These are phyloP conservation scores for Lasiodiplodia hormozganensis DNA, from an alignment of 2,329 filamentous ascomycete species.

Conservation along the genomic window DNA sequence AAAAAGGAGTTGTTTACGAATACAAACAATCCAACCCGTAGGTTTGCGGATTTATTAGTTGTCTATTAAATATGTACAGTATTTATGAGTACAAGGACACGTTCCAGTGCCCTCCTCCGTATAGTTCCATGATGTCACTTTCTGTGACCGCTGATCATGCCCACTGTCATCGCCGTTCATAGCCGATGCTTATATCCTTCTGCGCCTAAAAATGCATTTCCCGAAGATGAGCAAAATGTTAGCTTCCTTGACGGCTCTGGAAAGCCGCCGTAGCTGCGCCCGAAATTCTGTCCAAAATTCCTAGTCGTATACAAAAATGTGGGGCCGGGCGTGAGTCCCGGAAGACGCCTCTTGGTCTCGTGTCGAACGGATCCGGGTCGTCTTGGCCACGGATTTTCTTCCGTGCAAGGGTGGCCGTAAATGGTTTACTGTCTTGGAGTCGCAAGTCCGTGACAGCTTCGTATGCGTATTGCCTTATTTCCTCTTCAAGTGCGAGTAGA, in stretches of 20 bases:
- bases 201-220: conserved; percentile 22
- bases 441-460: background rate
- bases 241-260: background rate
- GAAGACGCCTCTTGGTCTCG: background rate
- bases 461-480: conserved; percentile 10
- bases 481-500: conserved; percentile 50
- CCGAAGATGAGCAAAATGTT: background rate
- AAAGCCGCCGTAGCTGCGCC: background rate
- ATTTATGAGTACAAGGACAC: background rate
- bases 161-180: conserved; percentile 18
- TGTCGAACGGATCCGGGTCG: background rate
- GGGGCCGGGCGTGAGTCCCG: background rate
- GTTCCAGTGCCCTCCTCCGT: background rate
- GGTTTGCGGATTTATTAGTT: background rate
- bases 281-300: conserved; percentile 1
- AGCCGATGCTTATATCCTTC: conserved; percentile 4
- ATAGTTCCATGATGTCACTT: background rate
- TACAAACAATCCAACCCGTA: background rate
- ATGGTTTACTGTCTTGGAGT: background rate
- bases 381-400: background rate
- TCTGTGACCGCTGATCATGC: conserved; percentile 12
- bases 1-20: background rate
- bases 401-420: background rate
- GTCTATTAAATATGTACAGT: conserved; percentile 11
- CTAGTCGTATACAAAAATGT: conserved; percentile 1